Evolutionary conservation across 2,329 filamentous ascomycete genomes (phyloP), one percentile per base, ranked within the genome.

Genomic region (Dothistroma pini): DNA sequence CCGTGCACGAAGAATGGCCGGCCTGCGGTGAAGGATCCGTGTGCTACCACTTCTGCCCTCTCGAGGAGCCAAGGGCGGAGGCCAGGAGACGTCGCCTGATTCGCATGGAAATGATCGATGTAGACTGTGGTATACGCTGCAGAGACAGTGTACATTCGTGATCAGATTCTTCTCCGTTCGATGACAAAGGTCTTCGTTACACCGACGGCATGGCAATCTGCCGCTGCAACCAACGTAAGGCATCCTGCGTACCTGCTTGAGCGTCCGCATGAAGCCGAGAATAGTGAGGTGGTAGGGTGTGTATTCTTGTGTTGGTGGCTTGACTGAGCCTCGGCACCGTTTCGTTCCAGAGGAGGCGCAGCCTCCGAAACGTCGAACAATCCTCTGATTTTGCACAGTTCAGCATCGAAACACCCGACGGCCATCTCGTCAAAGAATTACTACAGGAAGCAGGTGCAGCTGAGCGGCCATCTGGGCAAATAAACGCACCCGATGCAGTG

Each of bases 1-100:
- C 44, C 54, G 54, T 57, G 54, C 44, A 34, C 29, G 50, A 19
- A 44, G 41, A 44, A 19, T 44, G 41, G 14, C 41, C 41, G 41
- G 41, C 41, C n/a, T 19, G 41, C 16, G 41, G 5, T 44, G 14
- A 9, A 19, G 41, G 1, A 9, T 44, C 5, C 8, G 4, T n/a
- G 16, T 16, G 16, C 9, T 44, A 19, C 16, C 35, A n/a, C 25
- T 29, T 1, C 41, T 12, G 38, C 38, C 41, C 14, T 44, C n/a
- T 44, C 41, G 41, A n/a, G 4, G 5, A 16, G 34, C 34, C 3
- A 38, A 38, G 34, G 38, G 38, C 38, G 38, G 12, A 19, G 14
- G 16, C 41, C 8, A 19, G 8, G n/a, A n/a, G n/a, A 44, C 14
- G n/a, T 44, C 8, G 41, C 41, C 41, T 44, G 5, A 9, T 4